A percentile compares a stretch with the other conserved stretches of the same genome.
Evolutionary conservation across 306 rosid species (phyloP).

Genomic region (Pueraria montana): DNA sequence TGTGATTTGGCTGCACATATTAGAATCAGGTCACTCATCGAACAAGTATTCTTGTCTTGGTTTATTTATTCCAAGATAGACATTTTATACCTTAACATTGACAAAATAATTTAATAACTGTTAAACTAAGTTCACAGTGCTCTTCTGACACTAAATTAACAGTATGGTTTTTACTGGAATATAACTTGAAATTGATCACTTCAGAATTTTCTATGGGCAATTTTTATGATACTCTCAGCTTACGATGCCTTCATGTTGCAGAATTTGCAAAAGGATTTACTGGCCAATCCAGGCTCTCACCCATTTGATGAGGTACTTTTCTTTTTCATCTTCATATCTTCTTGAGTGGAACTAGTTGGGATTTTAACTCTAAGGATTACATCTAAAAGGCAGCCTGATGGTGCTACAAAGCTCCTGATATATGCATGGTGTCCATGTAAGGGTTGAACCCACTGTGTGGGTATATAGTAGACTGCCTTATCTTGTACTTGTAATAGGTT

Average conservation of each 20-base stretch:
- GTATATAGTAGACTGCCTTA: background rate
- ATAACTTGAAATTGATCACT: background rate
- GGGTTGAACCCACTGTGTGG: background rate
- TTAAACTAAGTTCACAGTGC: background rate
- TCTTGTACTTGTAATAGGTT: background rate
- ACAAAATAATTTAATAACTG: background rate
- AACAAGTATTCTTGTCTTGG: conserved; percentile 9
- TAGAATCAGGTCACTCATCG: conserved; percentile 17
- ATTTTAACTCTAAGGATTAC: background rate
- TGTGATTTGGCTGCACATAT: conserved; percentile 23
- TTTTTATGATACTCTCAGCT: conserved; percentile 18
- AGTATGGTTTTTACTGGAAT: conserved; percentile 1
- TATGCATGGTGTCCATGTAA: background rate
- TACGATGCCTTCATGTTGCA: conserved; percentile 51
- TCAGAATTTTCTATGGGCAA: background rate
- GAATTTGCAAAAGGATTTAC: conserved; percentile 80
- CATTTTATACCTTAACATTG: background rate
- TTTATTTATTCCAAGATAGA: background rate
- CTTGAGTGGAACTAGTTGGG: background rate
- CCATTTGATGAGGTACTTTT: conserved; percentile 87
- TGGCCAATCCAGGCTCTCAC: conserved; percentile 75
- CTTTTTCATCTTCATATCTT: conserved; percentile 36
- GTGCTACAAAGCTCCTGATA: background rate
- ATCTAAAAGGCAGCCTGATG: background rate
- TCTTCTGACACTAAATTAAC: conserved; percentile 18